Evolutionary conservation across 1,284 basidiomycete species (phyloP), one percentile per base, ranked within the genome.

Genomic region (Pisolithus thermaeus): DNA sequence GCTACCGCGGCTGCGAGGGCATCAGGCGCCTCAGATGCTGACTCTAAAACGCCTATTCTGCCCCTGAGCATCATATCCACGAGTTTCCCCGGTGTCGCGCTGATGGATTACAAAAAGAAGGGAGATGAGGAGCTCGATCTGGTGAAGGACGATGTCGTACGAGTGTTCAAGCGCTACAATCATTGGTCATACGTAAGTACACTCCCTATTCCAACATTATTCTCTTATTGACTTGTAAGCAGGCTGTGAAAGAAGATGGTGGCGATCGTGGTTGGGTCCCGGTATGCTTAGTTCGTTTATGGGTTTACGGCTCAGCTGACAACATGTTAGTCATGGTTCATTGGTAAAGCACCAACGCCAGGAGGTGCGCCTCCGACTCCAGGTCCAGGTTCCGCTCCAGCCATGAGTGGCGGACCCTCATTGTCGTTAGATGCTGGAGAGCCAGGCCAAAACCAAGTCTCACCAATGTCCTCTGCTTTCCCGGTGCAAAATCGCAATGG

Each of bases 141-240:
- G 39, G 77, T 77, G 50, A 95, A 94, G 66, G 92, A 92, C 58
- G 92, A 97, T 64, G 74, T 80, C 18, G 65, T 99, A 54, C 77
- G 92, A 55, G 95, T 99, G 44, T 97, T 97, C 74, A 99, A 97
- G 75, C 83, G 91, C 61, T 98, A 97, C 69, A 97, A 97, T 59
- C 92, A 96, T 73, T 97, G 94, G 92, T 92, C 87, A 70, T 94
- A 93, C 70, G 86, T 87, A 59, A 54, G 81, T 41, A 23, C 16
- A 25, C 6, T n/a, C 25, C 3, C 18, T 22, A 39, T 28, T 25
- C 27, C 4, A 28, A n/a, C 11, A 52, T 30, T 37, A 40, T 46
- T 46, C 44, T 48, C 20, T 46, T 56, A 39, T 22, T 42, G 45
- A 27, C 14, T 53, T 52, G 52, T 52, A 56, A 53, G 16, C 63